Evolutionary conservation across 495 filamentous ascomycete genomes (phyloP), one percentile per base, ranked within the genome.

Genomic region (Penicillium herquei): DNA sequence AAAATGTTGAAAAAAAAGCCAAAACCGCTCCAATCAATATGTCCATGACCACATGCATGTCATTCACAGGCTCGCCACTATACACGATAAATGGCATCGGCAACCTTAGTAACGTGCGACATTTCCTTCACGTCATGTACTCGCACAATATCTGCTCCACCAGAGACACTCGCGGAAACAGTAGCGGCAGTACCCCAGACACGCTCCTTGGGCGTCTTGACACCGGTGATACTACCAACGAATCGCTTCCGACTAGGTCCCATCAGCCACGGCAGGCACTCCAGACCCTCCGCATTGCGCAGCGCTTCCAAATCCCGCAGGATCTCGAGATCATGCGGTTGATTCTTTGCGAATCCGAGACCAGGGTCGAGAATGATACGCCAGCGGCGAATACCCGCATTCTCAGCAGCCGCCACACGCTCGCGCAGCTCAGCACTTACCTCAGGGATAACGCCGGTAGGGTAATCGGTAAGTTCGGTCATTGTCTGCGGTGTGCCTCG

Each of bases 101-200:
- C 87, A 82, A 98, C 91, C 66, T 84, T 87, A 4, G 84, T 84
- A 17, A 96, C 93, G 73, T 91, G 82, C 62, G 75, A 81, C 94
- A 97, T 98, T 78, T 96, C 89, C 57, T 75, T 70, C 5, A 92
- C 91, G 80, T 98, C 94, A 80, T 98, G 94, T 26, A 98, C 94
- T 55, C 94, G 78, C 17, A 98, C 89, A 51, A 98, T 85, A 80
- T 98, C 94, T 13, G 92, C 94, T 3, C 94, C 94, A n/a, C 91
- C 91, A 52, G 87, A 83, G 39, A 98, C 84, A 62, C 91, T 90
- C 14, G 91, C 88, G 9, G 90, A 85, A 3, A 98, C 90, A 3
- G 92, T 89, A 11, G 88, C 91, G 10, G 91, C 93, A 0, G 93
- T 97, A 4, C 94, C 94, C 85, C 86, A 96, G 26, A 79, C 77